Base-by-base conservation (phyloP, 2,329 filamentous ascomycete species). In the Verticillium zaregamsianum region DNA sequence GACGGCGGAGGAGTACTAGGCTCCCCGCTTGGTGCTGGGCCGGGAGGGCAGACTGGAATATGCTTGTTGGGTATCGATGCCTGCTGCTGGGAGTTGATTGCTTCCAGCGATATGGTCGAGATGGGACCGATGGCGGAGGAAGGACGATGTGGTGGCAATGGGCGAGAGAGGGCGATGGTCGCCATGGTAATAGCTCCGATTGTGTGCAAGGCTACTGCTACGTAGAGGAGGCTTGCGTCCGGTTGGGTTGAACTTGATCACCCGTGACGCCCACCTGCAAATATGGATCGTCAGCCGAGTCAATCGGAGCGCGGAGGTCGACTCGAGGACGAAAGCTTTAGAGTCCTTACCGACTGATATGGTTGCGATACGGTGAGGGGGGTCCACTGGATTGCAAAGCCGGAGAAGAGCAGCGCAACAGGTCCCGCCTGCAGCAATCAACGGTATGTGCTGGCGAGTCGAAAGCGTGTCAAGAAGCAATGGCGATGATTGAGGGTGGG, bases 21-120 rank as follows among this genome's bases (percentile, higher is more conserved):
- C 63, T 81, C 82, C 68, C 80, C 80, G 60, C 74, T 77, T 57
- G 73, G 80, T 66, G 79, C 86, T 65, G 91, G 89, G 2, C 93
- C 93, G 1, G 93, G 86, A n/a, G 92, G 90, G 76, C 92, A 97
- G 68, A 89, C 80, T n/a, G 93, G 93, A 28, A 97, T 82, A 76
- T 97, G 92, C 76, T 95, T 96, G 77, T 96, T 97, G 11, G 93
- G 92, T 28, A 95, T 81, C 7, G 90, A 58, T 69, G 69, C n/a
- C 72, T 64, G 58, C 67, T 56, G 62, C 74, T 74, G 61, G 68
- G 69, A 55, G 68, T 63, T 72, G 64, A 76, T 72, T 40, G 73
- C 73, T 17, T 80, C 76, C 60, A 73, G 67, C 49, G 74, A 71
- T 58, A 75, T 66, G 39, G 73, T 66, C 35, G 72, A 62, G 1